A percentile compares a stretch with the other conserved stretches of the same genome.
These are phyloP conservation scores for Hypericum androsaemum DNA, from an alignment of 345 rosid species.

Conservation along the genomic window DNA sequence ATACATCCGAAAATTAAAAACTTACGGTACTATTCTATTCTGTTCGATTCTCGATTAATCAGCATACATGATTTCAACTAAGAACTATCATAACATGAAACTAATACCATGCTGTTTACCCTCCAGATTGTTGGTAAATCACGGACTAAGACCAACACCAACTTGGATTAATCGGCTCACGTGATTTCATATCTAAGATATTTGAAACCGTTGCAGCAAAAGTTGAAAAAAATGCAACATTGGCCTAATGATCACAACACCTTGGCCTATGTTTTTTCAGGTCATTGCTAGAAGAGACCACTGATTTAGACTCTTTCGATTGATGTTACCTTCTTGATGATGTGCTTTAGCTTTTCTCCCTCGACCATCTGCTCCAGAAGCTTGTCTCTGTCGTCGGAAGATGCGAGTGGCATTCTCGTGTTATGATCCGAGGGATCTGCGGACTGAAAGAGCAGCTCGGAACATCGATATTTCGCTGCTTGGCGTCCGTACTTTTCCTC, in stretches of 20 bases:
- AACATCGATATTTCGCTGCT: conserved; percentile 37
- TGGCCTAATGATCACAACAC: not conserved
- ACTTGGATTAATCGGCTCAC: too few relatives aligned
- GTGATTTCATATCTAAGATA: too few relatives aligned
- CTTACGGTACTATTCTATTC: too few relatives aligned
- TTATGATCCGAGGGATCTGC: not conserved
- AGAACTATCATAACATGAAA: too few relatives aligned
- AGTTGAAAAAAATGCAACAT: not conserved
- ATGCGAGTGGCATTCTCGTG: not conserved
- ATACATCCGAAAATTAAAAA: too few relatives aligned
- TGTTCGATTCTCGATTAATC: too few relatives aligned
- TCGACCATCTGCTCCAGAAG: conserved; percentile 28
- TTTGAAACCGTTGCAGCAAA: too few relatives aligned
- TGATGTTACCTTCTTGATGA: conserved; percentile 25
- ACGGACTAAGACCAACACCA: too few relatives aligned
- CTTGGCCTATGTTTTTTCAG: conserved; percentile 16
- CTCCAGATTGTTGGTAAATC: too few relatives aligned
- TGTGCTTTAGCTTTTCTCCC: conserved; percentile 10
- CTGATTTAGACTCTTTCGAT: conserved; percentile 17
- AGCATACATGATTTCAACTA: too few relatives aligned
- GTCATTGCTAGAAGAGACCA: conserved; percentile 33
- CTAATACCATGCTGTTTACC: too few relatives aligned
- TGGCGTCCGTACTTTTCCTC: conserved; percentile 40
- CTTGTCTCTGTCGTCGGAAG: conserved; percentile 15
- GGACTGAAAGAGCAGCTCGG: conserved; percentile 45